Evolutionary conservation across 2,329 filamentous ascomycete genomes (phyloP).

Genomic region (Aplosporella prunicola): DNA sequence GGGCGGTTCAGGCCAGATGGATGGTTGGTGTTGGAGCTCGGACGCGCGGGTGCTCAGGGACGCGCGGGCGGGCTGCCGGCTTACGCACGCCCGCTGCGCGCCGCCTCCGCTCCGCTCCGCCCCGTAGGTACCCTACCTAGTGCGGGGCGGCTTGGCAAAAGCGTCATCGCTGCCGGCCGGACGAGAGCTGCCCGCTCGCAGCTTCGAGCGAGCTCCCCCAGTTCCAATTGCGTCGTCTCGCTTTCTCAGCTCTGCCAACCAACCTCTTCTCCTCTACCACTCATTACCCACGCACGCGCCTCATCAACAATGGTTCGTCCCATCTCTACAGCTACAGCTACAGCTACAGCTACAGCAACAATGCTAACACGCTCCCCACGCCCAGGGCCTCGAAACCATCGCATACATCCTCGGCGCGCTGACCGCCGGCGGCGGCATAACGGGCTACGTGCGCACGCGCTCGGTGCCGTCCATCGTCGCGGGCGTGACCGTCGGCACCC

Average conservation of each 20-base stretch:
- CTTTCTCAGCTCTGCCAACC: too few species aligned
- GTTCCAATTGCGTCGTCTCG: too few species aligned
- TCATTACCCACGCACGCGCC: too few species aligned
- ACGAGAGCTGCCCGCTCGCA: too few species aligned
- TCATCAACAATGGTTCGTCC: constrained; percentile 3
- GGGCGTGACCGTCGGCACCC: constrained; percentile 68
- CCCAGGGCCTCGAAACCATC: constrained; percentile 44
- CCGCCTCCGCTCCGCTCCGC: too few species aligned
- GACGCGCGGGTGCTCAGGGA: neutral
- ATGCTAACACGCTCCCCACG: constrained; percentile 5
- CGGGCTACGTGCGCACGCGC: constrained; percentile 75
- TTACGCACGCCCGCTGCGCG: constrained; percentile 7
- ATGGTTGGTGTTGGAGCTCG: neutral
- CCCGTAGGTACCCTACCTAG: too few species aligned
- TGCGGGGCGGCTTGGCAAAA: too few species aligned
- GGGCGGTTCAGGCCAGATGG: constrained; percentile 8
- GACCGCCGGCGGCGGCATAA: constrained; percentile 77
- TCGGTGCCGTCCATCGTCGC: constrained; percentile 82
- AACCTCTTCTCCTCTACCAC: too few species aligned
- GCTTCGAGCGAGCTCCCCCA: too few species aligned
- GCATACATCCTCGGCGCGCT: constrained; percentile 72
- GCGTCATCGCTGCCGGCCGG: too few species aligned
- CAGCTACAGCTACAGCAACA: neutral
- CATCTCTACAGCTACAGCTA: neutral
- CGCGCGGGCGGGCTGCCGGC: neutral